phyloP scores from a whole-genome alignment of 352 stramenopile genomes.

The Chrysophaeum taylorii region DNA sequence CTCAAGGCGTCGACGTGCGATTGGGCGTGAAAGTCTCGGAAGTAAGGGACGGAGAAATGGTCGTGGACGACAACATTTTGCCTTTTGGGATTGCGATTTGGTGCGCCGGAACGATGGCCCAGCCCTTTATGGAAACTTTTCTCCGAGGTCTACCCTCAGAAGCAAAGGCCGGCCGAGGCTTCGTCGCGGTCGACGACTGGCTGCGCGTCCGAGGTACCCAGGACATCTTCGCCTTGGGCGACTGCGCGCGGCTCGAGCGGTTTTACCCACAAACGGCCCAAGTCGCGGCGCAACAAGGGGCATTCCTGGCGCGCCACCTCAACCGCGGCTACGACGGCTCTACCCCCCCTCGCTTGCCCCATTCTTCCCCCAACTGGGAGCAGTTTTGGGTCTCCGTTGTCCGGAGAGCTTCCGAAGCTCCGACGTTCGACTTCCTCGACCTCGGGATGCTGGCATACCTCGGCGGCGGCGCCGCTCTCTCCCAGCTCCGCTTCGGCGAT shows the following conservation, averaged over 20 bases:
- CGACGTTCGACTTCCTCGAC: conserved; percentile 47
- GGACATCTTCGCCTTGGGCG: conserved; percentile 43
- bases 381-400: no score
- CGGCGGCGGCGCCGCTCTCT: conserved; percentile 42
- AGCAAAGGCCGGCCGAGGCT: not conserved
- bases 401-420: conserved; percentile 36
- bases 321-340: conserved; percentile 45
- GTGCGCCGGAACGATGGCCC: conserved; percentile 12
- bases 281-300: conserved; percentile 35
- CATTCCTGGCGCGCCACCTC: conserved; percentile 33
- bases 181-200: conserved; percentile 34
- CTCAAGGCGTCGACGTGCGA: conserved; percentile 44
- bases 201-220: conserved; percentile 30
- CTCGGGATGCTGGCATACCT: conserved; percentile 48
- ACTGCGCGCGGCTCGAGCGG: conserved; percentile 36
- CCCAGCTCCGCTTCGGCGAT: conserved; percentile 43
- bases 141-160: conserved; percentile 20
- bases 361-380: conserved; percentile 29
- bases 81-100: not conserved
- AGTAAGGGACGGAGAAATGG: conserved; percentile 25
- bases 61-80: conserved; percentile 20
- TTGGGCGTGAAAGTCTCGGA: conserved; percentile 40
- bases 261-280: conserved; percentile 29
- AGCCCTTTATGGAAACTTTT: conserved; percentile 26
- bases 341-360: no score